phyloP scores from a whole-genome alignment of 331 rosid genomes.

The Quercus tomentella region DNA sequence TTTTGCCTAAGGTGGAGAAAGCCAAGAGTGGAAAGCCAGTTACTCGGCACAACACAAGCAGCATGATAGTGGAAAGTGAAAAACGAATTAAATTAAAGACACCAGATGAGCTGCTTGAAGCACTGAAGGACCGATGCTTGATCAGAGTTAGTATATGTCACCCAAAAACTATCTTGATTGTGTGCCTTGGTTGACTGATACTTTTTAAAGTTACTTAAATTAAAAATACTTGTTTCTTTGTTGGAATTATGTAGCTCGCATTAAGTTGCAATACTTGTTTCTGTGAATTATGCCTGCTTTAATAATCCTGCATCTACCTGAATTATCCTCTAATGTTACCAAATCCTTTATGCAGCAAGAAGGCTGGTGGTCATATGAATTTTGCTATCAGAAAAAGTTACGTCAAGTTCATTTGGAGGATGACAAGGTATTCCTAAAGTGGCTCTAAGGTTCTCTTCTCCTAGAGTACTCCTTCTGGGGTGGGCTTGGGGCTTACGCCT shows the following conservation, averaged over 20 bases:
- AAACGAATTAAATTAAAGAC: conserved; percentile 79
- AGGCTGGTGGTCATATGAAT: conserved; percentile 99
- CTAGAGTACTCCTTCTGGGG: background rate
- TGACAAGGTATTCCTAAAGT: conserved; percentile 56
- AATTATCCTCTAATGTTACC: conserved; percentile 12
- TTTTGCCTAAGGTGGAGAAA: conserved; percentile 88
- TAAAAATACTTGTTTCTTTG: conserved; percentile 1
- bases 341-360: conserved; percentile 71
- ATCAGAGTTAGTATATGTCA: conserved; percentile 55
- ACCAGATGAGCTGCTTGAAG: conserved; percentile 93
- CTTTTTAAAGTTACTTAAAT: background rate
- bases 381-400: conserved; percentile 75
- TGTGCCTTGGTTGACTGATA: background rate
- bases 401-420: conserved; percentile 88
- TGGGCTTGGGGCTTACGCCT: no score
- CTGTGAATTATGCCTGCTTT: background rate
- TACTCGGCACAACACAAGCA: conserved; percentile 65
- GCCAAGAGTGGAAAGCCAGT: conserved; percentile 57
- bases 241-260: background rate
- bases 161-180: conserved; percentile 4
- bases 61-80: conserved; percentile 85
- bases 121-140: conserved; percentile 68
- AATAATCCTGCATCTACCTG: background rate
- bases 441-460: background rate
- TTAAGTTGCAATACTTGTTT: background rate